Conservation (phyloP, 1,284 basidiomycete genomes). For the Cutaneotrichosporon curvatum region DNA sequence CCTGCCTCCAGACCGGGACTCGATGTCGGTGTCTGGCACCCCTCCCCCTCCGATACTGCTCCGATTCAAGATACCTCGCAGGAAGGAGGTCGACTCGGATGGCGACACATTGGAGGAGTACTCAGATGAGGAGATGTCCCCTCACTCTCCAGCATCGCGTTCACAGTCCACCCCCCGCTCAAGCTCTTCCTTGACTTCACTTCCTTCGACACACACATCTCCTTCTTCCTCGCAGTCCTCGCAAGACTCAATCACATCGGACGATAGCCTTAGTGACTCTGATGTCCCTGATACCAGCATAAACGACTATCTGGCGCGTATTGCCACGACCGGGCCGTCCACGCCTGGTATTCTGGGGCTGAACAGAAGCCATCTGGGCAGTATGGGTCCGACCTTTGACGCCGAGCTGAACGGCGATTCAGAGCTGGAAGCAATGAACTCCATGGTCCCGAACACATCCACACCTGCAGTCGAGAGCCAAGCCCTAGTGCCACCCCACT, state of each 20-base stretch:
- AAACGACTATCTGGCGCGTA: constrained; percentile 12
- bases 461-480: not conserved
- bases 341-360: not conserved
- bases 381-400: too few species aligned
- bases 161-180: too few species aligned
- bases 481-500: too few species aligned
- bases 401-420: not conserved
- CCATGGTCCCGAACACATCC: not conserved
- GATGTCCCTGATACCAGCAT: not conserved
- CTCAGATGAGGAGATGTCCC: constrained; percentile 18
- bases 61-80: not conserved
- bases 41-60: not conserved
- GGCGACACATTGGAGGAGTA: constrained; percentile 35
- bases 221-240: too few species aligned
- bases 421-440: not conserved
- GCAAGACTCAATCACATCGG: too few species aligned
- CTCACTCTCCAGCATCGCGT: not conserved
- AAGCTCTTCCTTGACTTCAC: not conserved
- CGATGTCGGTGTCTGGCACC: not conserved
- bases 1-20: too few species aligned
- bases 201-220: not conserved
- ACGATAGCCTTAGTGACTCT: not conserved
- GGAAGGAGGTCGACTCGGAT: constrained; percentile 36
- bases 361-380: too few species aligned
- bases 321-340: not conserved